phyloP scores from a whole-genome alignment of 371 early-diverging fungal genomes.

The Dentiscutata heterogama region DNA sequence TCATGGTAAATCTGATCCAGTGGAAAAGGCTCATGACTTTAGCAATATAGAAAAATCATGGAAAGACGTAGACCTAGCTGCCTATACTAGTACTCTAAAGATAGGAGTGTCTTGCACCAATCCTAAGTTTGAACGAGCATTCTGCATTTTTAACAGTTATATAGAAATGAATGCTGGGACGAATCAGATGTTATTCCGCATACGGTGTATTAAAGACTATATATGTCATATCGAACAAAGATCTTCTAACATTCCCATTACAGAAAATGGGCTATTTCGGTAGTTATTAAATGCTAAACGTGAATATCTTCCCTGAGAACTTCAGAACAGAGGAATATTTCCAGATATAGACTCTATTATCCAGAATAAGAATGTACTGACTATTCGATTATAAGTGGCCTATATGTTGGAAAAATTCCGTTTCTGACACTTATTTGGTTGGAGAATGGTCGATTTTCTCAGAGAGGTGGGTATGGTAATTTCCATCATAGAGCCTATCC shows the following conservation, averaged over 20 bases:
- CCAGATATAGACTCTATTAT: slow-evolving; percentile 34
- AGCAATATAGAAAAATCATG: neutral
- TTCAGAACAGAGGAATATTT: slow-evolving; percentile 38
- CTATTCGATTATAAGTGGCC: neutral
- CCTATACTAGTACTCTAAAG: neutral
- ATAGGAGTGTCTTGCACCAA: no score
- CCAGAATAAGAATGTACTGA: slow-evolving; percentile 11
- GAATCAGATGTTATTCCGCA: slow-evolving; percentile 36
- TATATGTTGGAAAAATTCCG: slow-evolving; percentile 37
- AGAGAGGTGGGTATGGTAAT: neutral
- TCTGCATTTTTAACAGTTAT: slow-evolving; percentile 31
- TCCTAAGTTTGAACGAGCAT: slow-evolving; percentile 38
- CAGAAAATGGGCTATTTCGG: slow-evolving; percentile 26
- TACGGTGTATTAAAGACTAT: slow-evolving; percentile 30
- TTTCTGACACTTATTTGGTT: neutral
- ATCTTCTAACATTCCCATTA: slow-evolving; percentile 28
- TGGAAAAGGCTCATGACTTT: neutral
- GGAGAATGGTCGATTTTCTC: slow-evolving; percentile 26
- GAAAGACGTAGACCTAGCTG: neutral
- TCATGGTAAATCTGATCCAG: neutral
- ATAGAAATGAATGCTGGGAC: slow-evolving; percentile 38
- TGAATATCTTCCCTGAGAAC: slow-evolving; percentile 9
- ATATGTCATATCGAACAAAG: slow-evolving; percentile 37
- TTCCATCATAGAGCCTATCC: slow-evolving; percentile 15
- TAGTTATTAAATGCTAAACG: slow-evolving; percentile 36